phyloP scores from a whole-genome alignment of 2,329 filamentous ascomycete species.

The Talaromyces sp. region DNA sequence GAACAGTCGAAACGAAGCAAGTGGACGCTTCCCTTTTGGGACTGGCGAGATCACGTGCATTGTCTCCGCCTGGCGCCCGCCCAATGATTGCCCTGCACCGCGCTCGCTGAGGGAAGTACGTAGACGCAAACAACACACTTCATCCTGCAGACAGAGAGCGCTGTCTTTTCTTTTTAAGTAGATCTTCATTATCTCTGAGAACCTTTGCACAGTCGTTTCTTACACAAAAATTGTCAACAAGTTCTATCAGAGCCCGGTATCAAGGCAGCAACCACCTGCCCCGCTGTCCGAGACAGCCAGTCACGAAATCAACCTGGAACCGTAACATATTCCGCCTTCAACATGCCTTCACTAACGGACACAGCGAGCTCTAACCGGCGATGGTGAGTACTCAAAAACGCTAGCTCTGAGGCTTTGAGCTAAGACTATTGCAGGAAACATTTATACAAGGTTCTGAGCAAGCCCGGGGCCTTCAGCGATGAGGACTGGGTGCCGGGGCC shows the following conservation, averaged over 20 bases:
- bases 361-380: constrained; percentile 10
- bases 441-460: constrained; percentile 72
- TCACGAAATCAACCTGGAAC: not conserved
- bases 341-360: constrained; percentile 7
- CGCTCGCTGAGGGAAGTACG: not conserved
- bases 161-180: not conserved
- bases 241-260: not conserved
- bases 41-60: constrained; percentile 23
- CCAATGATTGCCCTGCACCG: not conserved
- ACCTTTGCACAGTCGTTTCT: not conserved
- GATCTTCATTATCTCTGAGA: not conserved
- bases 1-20: not conserved
- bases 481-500: constrained; percentile 50
- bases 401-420: not conserved
- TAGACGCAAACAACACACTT: not conserved
- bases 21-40: constrained; percentile 13
- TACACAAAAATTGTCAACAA: not conserved
- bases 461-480: constrained; percentile 75
- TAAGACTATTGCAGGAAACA: constrained; percentile 60
- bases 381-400: constrained; percentile 19
- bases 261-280: not conserved
- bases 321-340: not conserved
- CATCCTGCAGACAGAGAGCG: not conserved
- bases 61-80: not conserved
- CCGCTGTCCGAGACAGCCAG: not conserved